Percentiles rank a stretch among this genome's conserved stretches.
Evolutionary conservation across 768 basidiomycete genomes (phyloP).

Genomic region (Melanogaster broomeanus): DNA sequence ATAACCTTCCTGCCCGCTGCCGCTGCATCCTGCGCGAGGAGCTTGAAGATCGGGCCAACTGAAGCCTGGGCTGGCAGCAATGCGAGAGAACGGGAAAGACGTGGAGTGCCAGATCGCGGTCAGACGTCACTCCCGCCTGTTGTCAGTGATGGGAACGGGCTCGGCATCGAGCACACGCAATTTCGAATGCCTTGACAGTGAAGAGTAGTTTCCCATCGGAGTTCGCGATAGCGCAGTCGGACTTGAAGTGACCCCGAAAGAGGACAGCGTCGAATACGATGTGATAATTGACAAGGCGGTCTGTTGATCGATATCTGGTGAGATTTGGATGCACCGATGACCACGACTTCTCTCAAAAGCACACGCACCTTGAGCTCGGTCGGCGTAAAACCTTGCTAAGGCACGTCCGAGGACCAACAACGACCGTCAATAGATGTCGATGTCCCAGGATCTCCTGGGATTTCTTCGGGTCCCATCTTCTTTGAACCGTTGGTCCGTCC

Average conservation of each 20-base stretch:
- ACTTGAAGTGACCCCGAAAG: conserved; percentile 34
- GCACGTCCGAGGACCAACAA: no score
- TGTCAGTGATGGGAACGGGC: conserved; percentile 25
- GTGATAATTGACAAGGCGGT: no score
- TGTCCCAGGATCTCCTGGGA: no score
- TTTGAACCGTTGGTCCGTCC: no score
- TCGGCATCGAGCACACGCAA: conserved; percentile 30
- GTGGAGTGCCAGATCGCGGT: conserved; percentile 34
- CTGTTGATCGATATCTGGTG: no score
- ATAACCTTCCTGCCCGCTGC: conserved; percentile 21
- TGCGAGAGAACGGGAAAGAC: conserved; percentile 22
- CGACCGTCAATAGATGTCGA: no score
- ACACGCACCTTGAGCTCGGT: no score
- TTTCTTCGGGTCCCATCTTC: no score
- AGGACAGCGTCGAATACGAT: conserved; percentile 46
- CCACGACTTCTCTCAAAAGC: no score
- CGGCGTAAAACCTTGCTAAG: no score
- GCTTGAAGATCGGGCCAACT: conserved; percentile 17
- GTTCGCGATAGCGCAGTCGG: conserved; percentile 29
- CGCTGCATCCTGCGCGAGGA: conserved; percentile 15
- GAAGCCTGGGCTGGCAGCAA: conserved; percentile 3
- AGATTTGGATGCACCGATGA: no score
- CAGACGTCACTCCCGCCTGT: conserved; percentile 29
- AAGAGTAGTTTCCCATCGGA: conserved; percentile 31
- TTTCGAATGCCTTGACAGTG: conserved; percentile 36